Percentiles rank a stretch among this genome's conserved stretches.
These are phyloP conservation scores for Epicoccum sorghinum DNA, from an alignment of 2,329 filamentous ascomycete genomes.

Conservation along the genomic window DNA sequence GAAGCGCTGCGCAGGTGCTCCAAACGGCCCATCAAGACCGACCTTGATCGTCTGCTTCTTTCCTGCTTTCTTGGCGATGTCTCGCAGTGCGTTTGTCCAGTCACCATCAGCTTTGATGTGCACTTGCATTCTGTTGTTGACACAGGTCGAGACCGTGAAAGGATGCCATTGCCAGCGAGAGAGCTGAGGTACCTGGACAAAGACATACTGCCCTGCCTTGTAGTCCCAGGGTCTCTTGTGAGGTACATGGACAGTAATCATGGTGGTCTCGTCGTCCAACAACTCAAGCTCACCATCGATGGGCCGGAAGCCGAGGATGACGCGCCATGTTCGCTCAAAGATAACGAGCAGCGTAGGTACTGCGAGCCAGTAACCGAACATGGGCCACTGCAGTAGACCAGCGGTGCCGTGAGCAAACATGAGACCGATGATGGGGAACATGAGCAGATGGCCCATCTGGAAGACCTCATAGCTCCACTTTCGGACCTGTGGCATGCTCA, in stretches of 20 bases:
- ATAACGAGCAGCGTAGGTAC: slow-evolving; percentile 60
- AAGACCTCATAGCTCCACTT: slow-evolving; percentile 63
- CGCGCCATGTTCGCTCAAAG: slow-evolving; percentile 55
- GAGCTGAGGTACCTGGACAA: slow-evolving; percentile 61
- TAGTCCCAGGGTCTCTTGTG: slow-evolving; percentile 59
- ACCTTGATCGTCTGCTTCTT: slow-evolving; percentile 53
- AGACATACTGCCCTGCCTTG: slow-evolving; percentile 63
- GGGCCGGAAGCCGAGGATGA: slow-evolving; percentile 56
- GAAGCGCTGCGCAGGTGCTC: slow-evolving; percentile 64
- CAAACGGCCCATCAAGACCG: slow-evolving; percentile 63
- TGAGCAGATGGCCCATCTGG: slow-evolving; percentile 62
- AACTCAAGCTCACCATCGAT: slow-evolving; percentile 57
- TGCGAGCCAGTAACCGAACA: slow-evolving; percentile 64
- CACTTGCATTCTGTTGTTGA: slow-evolving; percentile 58
- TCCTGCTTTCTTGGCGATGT: slow-evolving; percentile 47
- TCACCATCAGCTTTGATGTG: slow-evolving; percentile 66
- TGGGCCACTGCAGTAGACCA: slow-evolving; percentile 59
- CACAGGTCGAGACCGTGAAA: slow-evolving; percentile 64
- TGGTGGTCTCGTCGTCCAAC: slow-evolving; percentile 60
- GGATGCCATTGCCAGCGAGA: slow-evolving; percentile 66
- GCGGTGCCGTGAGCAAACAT: slow-evolving; percentile 62
- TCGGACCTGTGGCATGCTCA: slow-evolving; percentile 59
- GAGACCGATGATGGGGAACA: slow-evolving; percentile 64
- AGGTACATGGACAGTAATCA: slow-evolving; percentile 57
- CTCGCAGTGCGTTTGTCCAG: slow-evolving; percentile 58